Conservation (phyloP, 306 rosid species). For the Cicer judaicum region DNA sequence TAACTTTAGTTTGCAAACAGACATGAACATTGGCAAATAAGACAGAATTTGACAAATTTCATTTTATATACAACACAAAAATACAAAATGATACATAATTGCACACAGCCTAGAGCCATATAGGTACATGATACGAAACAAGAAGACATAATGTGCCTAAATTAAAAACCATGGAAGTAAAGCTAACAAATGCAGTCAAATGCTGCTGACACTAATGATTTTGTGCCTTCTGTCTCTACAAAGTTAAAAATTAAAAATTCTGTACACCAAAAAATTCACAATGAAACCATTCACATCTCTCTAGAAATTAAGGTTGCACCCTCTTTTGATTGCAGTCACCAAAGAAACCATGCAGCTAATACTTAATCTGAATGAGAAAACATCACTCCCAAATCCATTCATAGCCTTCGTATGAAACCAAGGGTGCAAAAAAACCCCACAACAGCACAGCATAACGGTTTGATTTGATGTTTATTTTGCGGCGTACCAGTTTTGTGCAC, state of each 20-base stretch:
- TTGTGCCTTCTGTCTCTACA: slow-evolving; percentile 17
- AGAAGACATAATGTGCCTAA: neutral
- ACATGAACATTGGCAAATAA: neutral
- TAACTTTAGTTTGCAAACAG: neutral
- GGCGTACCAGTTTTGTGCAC: slow-evolving; percentile 86
- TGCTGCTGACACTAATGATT: slow-evolving; percentile 18
- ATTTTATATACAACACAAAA: slow-evolving; percentile 39
- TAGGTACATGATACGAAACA: slow-evolving; percentile 11
- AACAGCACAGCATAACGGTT: neutral
- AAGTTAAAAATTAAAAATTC: slow-evolving; percentile 9
- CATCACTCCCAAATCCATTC: slow-evolving; percentile 22
- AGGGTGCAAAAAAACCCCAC: slow-evolving; percentile 10
- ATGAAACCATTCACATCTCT: slow-evolving; percentile 2
- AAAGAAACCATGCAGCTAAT: slow-evolving; percentile 25
- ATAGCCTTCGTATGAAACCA: slow-evolving; percentile 20
- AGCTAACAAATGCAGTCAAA: slow-evolving; percentile 5
- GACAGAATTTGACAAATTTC: slow-evolving; percentile 5
- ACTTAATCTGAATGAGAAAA: slow-evolving; percentile 34
- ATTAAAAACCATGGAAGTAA: neutral
- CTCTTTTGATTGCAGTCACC: slow-evolving; percentile 36
- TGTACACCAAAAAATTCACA: slow-evolving; percentile 34
- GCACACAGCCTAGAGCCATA: neutral
- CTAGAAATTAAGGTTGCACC: slow-evolving; percentile 22
- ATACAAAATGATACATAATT: slow-evolving; percentile 22
- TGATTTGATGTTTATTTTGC: slow-evolving; percentile 57